Conservation (phyloP, 192 early-diverging fungal genomes). For the Kappamyces sp. region DNA sequence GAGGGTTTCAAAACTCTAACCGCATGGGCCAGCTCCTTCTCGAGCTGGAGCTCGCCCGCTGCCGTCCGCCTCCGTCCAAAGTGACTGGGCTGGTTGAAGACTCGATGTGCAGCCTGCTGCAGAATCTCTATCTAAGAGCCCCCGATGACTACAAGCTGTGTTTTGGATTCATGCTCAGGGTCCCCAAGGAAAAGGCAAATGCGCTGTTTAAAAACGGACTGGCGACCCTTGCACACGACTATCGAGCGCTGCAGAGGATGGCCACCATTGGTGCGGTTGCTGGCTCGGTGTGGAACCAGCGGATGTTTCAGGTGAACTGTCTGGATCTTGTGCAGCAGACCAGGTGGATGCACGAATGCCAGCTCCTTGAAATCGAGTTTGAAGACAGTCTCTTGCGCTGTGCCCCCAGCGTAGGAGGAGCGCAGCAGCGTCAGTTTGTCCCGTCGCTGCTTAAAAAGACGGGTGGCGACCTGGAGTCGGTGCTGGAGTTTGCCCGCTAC, state of each 20-base stretch:
- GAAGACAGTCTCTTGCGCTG: slow-evolving; percentile 41
- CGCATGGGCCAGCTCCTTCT: too few species aligned
- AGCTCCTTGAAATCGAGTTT: slow-evolving; percentile 54
- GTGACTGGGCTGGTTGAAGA: too few species aligned
- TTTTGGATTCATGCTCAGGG: background rate
- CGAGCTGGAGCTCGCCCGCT: too few species aligned
- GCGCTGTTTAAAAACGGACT: slow-evolving; percentile 34
- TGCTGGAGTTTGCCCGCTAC: slow-evolving; percentile 58
- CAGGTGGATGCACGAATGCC: slow-evolving; percentile 61
- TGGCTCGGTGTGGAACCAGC: slow-evolving; percentile 61
- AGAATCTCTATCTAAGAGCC: background rate
- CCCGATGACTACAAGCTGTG: background rate
- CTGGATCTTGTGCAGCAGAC: slow-evolving; percentile 51
- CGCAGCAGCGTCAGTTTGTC: slow-evolving; percentile 28
- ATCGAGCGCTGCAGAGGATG: slow-evolving; percentile 34
- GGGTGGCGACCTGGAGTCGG: slow-evolving; percentile 49
- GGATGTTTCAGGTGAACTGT: slow-evolving; percentile 53
- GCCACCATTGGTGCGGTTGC: slow-evolving; percentile 52
- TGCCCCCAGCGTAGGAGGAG: too few species aligned
- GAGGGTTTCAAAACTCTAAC: too few species aligned
- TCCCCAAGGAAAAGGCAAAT: slow-evolving; percentile 24
- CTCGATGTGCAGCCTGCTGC: too few species aligned
- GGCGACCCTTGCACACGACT: slow-evolving; percentile 32
- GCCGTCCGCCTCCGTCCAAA: too few species aligned
- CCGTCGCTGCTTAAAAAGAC: slow-evolving; percentile 55